Evolutionary conservation across 495 filamentous ascomycete species (phyloP).

Genomic region (Cercophora sp.): DNA sequence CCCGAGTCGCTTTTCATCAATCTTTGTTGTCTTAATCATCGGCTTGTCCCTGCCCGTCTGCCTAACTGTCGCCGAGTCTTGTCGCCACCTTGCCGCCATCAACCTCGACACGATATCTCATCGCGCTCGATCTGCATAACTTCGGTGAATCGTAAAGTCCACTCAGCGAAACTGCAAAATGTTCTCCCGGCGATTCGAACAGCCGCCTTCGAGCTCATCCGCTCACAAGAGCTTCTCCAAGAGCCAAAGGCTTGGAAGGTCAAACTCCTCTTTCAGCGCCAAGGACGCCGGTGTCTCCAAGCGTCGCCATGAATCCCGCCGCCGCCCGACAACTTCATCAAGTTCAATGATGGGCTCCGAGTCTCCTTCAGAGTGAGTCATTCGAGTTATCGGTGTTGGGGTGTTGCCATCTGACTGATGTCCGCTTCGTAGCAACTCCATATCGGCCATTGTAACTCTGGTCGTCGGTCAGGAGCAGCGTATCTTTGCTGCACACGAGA

Average conservation of each 20-base stretch:
- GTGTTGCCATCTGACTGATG: conserved; percentile 11
- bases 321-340: conserved; percentile 37
- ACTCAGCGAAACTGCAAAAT: conserved; percentile 27
- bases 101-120: too few species aligned
- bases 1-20: conserved; percentile 12
- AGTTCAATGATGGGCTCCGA: conserved; percentile 24
- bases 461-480: conserved; percentile 71
- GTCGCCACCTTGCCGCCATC: background rate
- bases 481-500: conserved; percentile 87
- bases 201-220: conserved; percentile 13
- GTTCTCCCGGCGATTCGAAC: conserved; percentile 41
- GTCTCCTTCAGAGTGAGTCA: conserved; percentile 29
- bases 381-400: too few species aligned
- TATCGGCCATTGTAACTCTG: conserved; percentile 74
- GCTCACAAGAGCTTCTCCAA: conserved; percentile 43
- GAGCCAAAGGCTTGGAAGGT: conserved; percentile 33
- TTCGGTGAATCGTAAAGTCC: too few species aligned
- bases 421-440: conserved; percentile 44
- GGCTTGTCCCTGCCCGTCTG: background rate
- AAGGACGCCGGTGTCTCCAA: conserved; percentile 45
- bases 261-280: conserved; percentile 44
- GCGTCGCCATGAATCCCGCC: conserved; percentile 36
- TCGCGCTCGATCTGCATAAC: too few species aligned
- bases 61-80: background rate
- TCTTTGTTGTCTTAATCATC: background rate